Conservation (phyloP, 2,329 filamentous ascomycete genomes). For the Sporothrix inflata region DNA sequence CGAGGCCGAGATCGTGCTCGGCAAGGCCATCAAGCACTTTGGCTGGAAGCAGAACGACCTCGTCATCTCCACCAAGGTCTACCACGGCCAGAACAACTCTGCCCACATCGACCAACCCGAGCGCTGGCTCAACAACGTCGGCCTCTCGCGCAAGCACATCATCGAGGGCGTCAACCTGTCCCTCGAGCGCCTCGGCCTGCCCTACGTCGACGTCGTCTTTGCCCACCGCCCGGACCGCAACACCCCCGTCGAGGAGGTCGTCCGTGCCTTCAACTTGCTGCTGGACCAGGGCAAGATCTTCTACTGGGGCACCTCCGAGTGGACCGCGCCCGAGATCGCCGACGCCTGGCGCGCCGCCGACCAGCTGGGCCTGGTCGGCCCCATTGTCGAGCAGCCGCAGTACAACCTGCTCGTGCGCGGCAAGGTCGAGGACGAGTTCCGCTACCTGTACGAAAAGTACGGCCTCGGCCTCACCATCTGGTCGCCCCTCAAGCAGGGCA, state of each 20-base stretch:
- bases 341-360: constrained; percentile 64
- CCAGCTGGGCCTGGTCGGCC: constrained; percentile 62
- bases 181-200: constrained; percentile 58
- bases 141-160: constrained; percentile 63
- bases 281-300: constrained; percentile 69
- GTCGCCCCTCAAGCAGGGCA: constrained; percentile 58
- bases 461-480: constrained; percentile 59
- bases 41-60: constrained; percentile 59
- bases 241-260: constrained; percentile 72
- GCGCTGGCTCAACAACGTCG: constrained; percentile 56
- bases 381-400: constrained; percentile 68
- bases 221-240: constrained; percentile 69
- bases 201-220: constrained; percentile 70
- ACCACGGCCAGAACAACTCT: constrained; percentile 29
- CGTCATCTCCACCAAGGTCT: constrained; percentile 56
- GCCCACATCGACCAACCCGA: constrained; percentile 38
- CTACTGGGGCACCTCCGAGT: constrained; percentile 75
- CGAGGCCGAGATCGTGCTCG: constrained; percentile 56
- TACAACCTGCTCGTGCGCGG: constrained; percentile 67
- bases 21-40: constrained; percentile 55
- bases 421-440: constrained; percentile 63
- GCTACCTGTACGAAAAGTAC: constrained; percentile 59
- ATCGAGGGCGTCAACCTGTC: constrained; percentile 63
- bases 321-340: constrained; percentile 69
- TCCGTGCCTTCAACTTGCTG: constrained; percentile 71